phyloP scores from a whole-genome alignment of 768 basidiomycete species.

The Macrolepiota albuminosa region DNA sequence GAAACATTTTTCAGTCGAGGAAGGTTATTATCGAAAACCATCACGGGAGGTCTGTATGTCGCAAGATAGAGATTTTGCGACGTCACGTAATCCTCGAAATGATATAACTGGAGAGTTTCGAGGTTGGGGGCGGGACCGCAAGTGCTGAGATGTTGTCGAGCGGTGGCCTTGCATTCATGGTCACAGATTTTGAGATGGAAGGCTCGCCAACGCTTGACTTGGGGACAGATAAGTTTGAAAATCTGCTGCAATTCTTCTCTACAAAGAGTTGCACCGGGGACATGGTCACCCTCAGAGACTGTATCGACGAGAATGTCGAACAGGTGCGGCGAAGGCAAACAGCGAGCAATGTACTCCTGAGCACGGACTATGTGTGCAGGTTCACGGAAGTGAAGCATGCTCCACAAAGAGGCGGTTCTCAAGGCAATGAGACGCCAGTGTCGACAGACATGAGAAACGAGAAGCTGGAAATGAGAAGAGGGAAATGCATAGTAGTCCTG shows the following conservation, averaged over 20 bases:
- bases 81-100: slow-evolving; percentile 53
- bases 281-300: slow-evolving; percentile 43
- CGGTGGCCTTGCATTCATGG: slow-evolving; percentile 51
- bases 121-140: slow-evolving; percentile 53
- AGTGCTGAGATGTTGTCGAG: slow-evolving; percentile 43
- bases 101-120: slow-evolving; percentile 58
- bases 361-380: slow-evolving; percentile 46
- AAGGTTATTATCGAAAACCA: slow-evolving; percentile 48
- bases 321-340: slow-evolving; percentile 17
- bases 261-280: slow-evolving; percentile 47
- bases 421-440: slow-evolving; percentile 55
- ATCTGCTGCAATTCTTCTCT: slow-evolving; percentile 42
- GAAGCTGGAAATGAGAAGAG: slow-evolving; percentile 45
- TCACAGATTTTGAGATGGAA: slow-evolving; percentile 58
- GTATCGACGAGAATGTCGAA: slow-evolving; percentile 59
- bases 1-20: slow-evolving; percentile 52
- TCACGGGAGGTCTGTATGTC: slow-evolving; percentile 55
- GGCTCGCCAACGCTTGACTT: slow-evolving; percentile 52
- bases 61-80: slow-evolving; percentile 48
- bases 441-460: slow-evolving; percentile 54
- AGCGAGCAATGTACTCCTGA: slow-evolving; percentile 37
- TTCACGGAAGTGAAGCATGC: slow-evolving; percentile 48
- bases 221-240: slow-evolving; percentile 38
- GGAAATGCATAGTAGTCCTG: slow-evolving; percentile 35
- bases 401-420: slow-evolving; percentile 48